Base-by-base conservation (phyloP, 352 stramenopile genomes). In the Phytophthora parvispora region DNA sequence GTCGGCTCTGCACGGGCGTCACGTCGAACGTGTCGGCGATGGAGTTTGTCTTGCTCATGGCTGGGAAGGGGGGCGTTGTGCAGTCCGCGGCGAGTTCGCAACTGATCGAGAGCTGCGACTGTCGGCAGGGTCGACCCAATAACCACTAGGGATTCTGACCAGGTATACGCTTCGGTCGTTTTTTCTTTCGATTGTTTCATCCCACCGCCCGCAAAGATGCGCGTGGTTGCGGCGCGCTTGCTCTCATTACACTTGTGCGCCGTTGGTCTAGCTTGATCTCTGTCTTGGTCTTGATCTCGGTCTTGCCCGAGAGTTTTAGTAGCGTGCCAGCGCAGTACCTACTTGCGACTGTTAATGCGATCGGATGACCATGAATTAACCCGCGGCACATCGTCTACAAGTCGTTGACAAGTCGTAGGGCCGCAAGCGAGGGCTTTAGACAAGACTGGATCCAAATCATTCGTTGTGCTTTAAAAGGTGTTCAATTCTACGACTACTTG, bases 21-120 rank as follows among this genome's bases (percentile, higher is more conserved):
- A 74, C 60, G 49, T 57, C 47, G 38, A 70, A 70, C 3, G 29
- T 74, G 4, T 74, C 38, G 29, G 52, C 60, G 15, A 66, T 60
- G 12, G 60, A 62, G 28, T 65, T 42, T 32, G 28, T 20, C 15
- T n/a, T 20, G 5, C 62, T 2, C 60, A 70, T 74, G 3, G 38
- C 18, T 43, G n/a, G 6, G 36, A 50, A 40, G 16, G 25, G 34
- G 7, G 12, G 25, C 24, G 22, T n/a, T 48, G n/a, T 13, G n/a
- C 9, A 32, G 9, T 54, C 0, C 18, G 27, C 32, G 20, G 67
- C 3, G 45, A 58, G 25, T 71, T 67, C 3, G 3, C 24, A 31
- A 70, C 29, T 70, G 54, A 54, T 20, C 34, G 45, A n/a, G 22
- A 28, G 45, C 32, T 29, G 36, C 36, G 64, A 61, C 56, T 58